Percentiles rank a stretch among this genome's conserved stretches.
Evolutionary conservation across 2,329 filamentous ascomycete species (phyloP).

Genomic region (Zopfia rhizophila): DNA sequence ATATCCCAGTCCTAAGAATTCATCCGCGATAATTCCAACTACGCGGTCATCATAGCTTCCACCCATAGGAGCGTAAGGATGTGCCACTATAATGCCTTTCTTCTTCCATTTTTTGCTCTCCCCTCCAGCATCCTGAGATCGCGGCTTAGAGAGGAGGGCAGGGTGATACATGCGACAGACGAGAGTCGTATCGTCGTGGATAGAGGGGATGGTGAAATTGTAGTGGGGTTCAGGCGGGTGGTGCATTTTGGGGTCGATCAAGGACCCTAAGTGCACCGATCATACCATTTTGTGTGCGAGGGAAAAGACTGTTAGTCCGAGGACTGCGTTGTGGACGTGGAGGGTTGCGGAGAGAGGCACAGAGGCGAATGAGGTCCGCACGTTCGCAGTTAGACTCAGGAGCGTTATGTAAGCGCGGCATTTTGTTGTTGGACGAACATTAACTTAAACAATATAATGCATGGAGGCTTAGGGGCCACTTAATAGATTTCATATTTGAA

Average conservation of each 20-base stretch:
- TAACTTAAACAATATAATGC: no score
- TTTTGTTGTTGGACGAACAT: no score
- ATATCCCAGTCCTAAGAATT: conserved; percentile 76
- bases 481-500: no score
- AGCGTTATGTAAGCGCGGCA: no score
- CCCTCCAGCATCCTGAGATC: background rate
- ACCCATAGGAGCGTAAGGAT: conserved; percentile 90
- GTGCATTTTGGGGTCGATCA: conserved; percentile 33
- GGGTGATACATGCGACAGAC: conserved; percentile 84
- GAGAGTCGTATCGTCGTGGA: conserved; percentile 79
- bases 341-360: no score
- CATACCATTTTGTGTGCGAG: conserved; percentile 3
- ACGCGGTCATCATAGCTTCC: conserved; percentile 86
- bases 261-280: conserved; percentile 19
- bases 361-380: no score
- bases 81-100: conserved; percentile 76
- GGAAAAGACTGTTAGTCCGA: no score
- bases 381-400: no score
- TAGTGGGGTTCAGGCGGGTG: conserved; percentile 47
- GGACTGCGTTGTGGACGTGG: no score
- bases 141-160: conserved; percentile 30
- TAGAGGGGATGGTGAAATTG: conserved; percentile 82
- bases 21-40: conserved; percentile 71
- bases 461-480: no score
- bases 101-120: conserved; percentile 42